A percentile compares a stretch with the other conserved stretches of the same genome.
phyloP scores from a whole-genome alignment of 2,329 filamentous ascomycete genomes.

The Calonectria hongkongensis region DNA sequence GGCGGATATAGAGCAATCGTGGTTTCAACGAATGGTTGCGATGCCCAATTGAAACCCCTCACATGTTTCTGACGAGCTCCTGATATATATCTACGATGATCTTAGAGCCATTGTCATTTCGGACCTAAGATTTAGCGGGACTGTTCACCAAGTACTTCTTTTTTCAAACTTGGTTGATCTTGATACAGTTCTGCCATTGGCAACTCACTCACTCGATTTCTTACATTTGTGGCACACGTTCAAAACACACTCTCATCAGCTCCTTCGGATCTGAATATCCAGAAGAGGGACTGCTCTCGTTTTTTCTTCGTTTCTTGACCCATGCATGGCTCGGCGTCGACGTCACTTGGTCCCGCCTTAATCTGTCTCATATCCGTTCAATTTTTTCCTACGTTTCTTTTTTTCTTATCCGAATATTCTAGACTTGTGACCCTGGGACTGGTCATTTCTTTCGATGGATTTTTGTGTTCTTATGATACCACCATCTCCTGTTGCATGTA shows the following conservation, averaged over 20 bases:
- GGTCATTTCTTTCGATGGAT: constrained; percentile 52
- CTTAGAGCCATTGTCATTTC: constrained; percentile 36
- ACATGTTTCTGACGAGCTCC: constrained; percentile 42
- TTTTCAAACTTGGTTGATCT: constrained; percentile 36
- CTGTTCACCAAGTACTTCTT: constrained; percentile 19
- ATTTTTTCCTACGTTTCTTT: constrained; percentile 45
- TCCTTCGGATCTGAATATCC: constrained; percentile 18
- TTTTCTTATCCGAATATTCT: constrained; percentile 59
- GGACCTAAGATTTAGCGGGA: constrained; percentile 21
- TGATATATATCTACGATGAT: constrained; percentile 50
- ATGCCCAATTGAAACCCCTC: constrained; percentile 42
- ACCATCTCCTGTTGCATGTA: constrained; percentile 58
- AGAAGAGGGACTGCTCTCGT: constrained; percentile 15
- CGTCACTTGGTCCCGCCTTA: constrained; percentile 57
- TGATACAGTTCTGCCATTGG: constrained; percentile 14
- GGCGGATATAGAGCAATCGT: constrained; percentile 52
- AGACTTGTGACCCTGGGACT: constrained; percentile 57
- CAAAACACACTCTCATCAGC: constrained; percentile 36
- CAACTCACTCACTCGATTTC: constrained; percentile 41
- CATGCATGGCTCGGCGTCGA: constrained; percentile 56
- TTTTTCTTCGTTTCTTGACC: constrained; percentile 49
- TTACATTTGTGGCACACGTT: constrained; percentile 1
- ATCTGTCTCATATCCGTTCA: constrained; percentile 57
- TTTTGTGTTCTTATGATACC: constrained; percentile 56
- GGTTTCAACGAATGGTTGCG: constrained; percentile 45